These are phyloP conservation scores for Starmerella davenportii DNA, from an alignment of 805 yeast genomes.

Conservation along the genomic window DNA sequence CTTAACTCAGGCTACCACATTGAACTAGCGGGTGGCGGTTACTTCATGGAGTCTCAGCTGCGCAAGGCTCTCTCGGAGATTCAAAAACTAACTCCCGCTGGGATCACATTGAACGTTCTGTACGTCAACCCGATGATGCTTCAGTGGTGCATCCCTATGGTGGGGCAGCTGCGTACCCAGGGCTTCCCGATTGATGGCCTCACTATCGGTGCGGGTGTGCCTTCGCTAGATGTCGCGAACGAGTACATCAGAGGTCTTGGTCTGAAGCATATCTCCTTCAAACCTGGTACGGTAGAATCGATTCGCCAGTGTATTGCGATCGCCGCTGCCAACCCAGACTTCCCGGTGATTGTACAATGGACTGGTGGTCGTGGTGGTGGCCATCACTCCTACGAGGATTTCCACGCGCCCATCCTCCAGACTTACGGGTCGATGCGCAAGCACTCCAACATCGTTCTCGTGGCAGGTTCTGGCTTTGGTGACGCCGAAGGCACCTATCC, in stretches of 20 bases:
- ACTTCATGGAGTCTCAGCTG: conserved; percentile 58
- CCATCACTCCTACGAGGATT: conserved; percentile 96
- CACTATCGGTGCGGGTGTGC: conserved; percentile 99
- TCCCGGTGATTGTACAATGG: conserved; percentile 98
- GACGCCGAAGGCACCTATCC: conserved; percentile 93
- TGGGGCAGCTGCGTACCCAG: conserved; percentile 67
- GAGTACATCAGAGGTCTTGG: conserved; percentile 90
- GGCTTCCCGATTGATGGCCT: conserved; percentile 94
- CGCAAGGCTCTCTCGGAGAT: conserved; percentile 59
- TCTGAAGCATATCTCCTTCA: conserved; percentile 81
- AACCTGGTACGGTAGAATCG: conserved; percentile 94
- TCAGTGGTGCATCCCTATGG: conserved; percentile 97
- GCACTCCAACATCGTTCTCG: conserved; percentile 68
- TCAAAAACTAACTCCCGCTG: conserved; percentile 58
- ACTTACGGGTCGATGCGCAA: conserved; percentile 92
- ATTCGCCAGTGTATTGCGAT: conserved; percentile 71
- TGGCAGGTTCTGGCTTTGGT: conserved; percentile 98
- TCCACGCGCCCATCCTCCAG: conserved; percentile 92
- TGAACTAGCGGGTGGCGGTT: conserved; percentile 98
- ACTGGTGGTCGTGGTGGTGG: conserved; percentile 99
- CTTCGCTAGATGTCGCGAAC: conserved; percentile 89
- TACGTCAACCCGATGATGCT: conserved; percentile 95
- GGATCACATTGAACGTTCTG: conserved; percentile 79
- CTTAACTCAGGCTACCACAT: conserved; percentile 93
- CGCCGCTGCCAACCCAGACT: conserved; percentile 86